These are phyloP conservation scores for Microbotryum lychnidis-dioicae DNA, from an alignment of 1,284 basidiomycete genomes.

Conservation along the genomic window DNA sequence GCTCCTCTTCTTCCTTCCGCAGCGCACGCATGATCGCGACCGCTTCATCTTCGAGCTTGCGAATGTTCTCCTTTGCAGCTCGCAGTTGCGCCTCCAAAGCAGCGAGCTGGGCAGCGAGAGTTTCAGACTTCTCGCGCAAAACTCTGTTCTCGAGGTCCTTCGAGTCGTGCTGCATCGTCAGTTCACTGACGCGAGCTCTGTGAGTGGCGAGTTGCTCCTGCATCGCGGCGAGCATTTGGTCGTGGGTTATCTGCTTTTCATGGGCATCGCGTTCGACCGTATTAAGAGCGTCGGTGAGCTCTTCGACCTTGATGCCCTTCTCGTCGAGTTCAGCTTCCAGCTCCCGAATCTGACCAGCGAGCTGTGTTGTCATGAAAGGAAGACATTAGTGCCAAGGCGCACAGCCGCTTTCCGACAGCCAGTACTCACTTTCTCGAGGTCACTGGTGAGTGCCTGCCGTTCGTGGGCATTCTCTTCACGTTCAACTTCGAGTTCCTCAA, in stretches of 20 bases:
- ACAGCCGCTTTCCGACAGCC: background rate
- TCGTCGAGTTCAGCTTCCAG: conserved; percentile 53
- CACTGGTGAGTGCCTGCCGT: conserved; percentile 56
- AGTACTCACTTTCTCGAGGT: conserved; percentile 60
- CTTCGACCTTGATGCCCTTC: conserved; percentile 34
- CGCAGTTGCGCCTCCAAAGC: conserved; percentile 36
- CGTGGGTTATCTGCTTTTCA: conserved; percentile 61
- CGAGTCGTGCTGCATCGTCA: conserved; percentile 34
- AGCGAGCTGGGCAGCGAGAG: conserved; percentile 59
- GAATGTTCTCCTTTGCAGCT: conserved; percentile 22
- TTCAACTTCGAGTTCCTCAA: conserved; percentile 63
- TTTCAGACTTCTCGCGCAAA: conserved; percentile 55
- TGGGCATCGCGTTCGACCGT: conserved; percentile 53
- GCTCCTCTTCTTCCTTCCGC: conserved; percentile 46
- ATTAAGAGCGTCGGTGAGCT: conserved; percentile 44
- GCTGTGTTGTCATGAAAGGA: conserved; percentile 25
- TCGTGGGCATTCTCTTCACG: conserved; percentile 62
- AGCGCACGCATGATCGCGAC: conserved; percentile 64
- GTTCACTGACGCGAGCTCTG: conserved; percentile 33
- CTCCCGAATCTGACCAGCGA: conserved; percentile 52
- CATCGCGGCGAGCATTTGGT: conserved; percentile 60
- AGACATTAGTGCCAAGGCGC: background rate
- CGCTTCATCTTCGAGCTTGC: conserved; percentile 41
- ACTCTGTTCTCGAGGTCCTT: conserved; percentile 31
- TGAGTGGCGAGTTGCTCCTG: conserved; percentile 51